Conservation (phyloP, 345 rosid genomes). For the Linum trigynum region DNA sequence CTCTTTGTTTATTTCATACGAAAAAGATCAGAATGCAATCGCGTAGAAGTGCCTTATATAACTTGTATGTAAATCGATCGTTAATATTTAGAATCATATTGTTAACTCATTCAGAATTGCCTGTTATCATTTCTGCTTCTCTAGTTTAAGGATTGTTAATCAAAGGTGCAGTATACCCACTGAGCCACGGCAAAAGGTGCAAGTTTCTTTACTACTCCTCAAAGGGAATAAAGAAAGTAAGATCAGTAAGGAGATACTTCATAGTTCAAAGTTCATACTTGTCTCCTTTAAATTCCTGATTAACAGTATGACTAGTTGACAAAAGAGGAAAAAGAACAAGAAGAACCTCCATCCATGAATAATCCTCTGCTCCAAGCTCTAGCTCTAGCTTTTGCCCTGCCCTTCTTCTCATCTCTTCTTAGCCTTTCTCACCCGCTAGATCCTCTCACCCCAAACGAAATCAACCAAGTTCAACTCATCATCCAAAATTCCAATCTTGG, state of each 20-base stretch:
- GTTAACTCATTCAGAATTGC: too few relatives aligned
- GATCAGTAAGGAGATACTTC: neutral
- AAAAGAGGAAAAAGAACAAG: neutral
- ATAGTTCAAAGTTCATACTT: neutral
- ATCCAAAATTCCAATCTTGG: conserved; percentile 32
- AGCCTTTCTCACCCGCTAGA: conserved; percentile 55
- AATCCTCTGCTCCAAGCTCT: conserved; percentile 7
- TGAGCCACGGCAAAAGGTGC: neutral
- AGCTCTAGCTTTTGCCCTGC: conserved; percentile 24
- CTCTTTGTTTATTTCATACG: too few relatives aligned
- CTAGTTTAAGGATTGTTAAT: too few relatives aligned
- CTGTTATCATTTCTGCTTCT: too few relatives aligned
- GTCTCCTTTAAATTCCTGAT: neutral
- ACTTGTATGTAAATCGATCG: too few relatives aligned
- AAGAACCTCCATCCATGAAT: conserved; percentile 26
- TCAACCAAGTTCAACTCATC: conserved; percentile 38
- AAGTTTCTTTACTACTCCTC: neutral
- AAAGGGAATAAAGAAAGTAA: conserved; percentile 8
- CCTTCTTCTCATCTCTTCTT: conserved; percentile 15
- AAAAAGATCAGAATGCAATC: too few relatives aligned
- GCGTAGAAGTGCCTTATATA: too few relatives aligned
- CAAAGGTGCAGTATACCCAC: too few relatives aligned
- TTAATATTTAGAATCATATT: too few relatives aligned
- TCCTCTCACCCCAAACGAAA: conserved; percentile 48
- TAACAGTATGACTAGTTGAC: conserved; percentile 5